Conservation (phyloP, 2,329 filamentous ascomycete genomes). For the Talaromyces islandicus region DNA sequence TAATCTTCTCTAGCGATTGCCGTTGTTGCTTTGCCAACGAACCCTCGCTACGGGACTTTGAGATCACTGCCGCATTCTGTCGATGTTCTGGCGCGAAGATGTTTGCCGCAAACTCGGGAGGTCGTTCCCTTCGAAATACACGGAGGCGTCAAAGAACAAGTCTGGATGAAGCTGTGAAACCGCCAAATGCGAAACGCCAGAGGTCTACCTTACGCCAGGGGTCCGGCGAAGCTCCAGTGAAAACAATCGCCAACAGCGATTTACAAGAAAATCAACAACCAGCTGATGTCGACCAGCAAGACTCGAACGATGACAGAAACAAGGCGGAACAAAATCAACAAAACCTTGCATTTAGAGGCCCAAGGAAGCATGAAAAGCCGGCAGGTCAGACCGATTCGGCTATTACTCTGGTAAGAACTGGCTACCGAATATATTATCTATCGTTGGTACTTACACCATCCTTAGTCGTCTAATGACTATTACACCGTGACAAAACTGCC, state of each 20-base stretch:
- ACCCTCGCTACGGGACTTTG: not conserved
- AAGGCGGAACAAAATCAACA: constrained; percentile 22
- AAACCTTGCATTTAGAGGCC: constrained; percentile 31
- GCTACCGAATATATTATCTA: constrained; percentile 6
- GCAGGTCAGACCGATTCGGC: constrained; percentile 25
- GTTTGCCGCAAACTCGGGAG: constrained; percentile 31
- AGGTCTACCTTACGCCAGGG: constrained; percentile 37
- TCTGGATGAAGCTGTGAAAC: constrained; percentile 41
- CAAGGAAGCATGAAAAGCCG: constrained; percentile 31
- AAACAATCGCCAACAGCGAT: not conserved
- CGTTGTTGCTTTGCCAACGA: not conserved
- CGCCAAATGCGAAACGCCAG: constrained; percentile 42
- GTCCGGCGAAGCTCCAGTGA: constrained; percentile 21
- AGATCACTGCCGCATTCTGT: not conserved
- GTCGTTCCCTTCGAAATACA: constrained; percentile 25
- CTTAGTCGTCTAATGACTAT: constrained; percentile 72
- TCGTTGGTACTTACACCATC: constrained; percentile 8
- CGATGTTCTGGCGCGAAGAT: constrained; percentile 18
- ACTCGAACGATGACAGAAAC: constrained; percentile 13
- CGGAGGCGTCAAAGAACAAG: constrained; percentile 35
- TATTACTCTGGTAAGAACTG: constrained; percentile 29
- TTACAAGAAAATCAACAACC: constrained; percentile 7
- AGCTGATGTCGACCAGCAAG: constrained; percentile 11
- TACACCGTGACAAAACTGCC: constrained; percentile 82
- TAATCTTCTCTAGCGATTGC: not conserved